A percentile compares a stretch with the other conserved stretches of the same genome.
These are phyloP conservation scores for Sugiyamaella japonica DNA, from an alignment of 1,139 yeast genomes.

Conservation along the genomic window DNA sequence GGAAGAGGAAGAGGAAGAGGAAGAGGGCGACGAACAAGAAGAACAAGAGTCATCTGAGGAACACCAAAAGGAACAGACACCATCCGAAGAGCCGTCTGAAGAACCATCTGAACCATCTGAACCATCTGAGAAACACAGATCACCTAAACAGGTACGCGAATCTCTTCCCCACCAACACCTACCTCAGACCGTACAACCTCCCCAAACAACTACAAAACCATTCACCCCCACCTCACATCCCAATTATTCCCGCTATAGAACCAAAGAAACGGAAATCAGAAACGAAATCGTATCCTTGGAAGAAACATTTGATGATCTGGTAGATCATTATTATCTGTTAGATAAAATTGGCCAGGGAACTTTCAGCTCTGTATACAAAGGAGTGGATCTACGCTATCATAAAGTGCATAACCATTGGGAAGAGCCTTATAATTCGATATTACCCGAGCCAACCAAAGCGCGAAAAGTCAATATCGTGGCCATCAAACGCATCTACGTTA, in stretches of 20 bases:
- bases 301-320: slow-evolving; percentile 61
- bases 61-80: neutral
- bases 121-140: neutral
- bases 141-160: no score
- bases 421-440: neutral
- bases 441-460: neutral
- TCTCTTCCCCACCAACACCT: no score
- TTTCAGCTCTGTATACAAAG: slow-evolving; percentile 86
- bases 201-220: no score
- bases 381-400: slow-evolving; percentile 57
- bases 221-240: neutral
- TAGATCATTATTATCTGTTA: slow-evolving; percentile 60
- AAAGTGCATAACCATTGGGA: slow-evolving; percentile 36
- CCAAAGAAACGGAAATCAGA: slow-evolving; percentile 6
- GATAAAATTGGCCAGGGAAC: slow-evolving; percentile 97
- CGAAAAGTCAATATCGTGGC: slow-evolving; percentile 66
- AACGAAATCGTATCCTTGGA: slow-evolving; percentile 64
- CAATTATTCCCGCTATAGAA: slow-evolving; percentile 3
- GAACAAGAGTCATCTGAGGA: neutral
- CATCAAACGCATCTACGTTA: slow-evolving; percentile 87
- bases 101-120: neutral
- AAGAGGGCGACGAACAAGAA: neutral
- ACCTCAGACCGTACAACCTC: no score
- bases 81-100: neutral
- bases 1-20: neutral